Evolutionary conservation across 169 alveolate species (phyloP), one percentile per base, ranked within the genome.

Genomic region (Cryptosporidium ubiquitum): DNA sequence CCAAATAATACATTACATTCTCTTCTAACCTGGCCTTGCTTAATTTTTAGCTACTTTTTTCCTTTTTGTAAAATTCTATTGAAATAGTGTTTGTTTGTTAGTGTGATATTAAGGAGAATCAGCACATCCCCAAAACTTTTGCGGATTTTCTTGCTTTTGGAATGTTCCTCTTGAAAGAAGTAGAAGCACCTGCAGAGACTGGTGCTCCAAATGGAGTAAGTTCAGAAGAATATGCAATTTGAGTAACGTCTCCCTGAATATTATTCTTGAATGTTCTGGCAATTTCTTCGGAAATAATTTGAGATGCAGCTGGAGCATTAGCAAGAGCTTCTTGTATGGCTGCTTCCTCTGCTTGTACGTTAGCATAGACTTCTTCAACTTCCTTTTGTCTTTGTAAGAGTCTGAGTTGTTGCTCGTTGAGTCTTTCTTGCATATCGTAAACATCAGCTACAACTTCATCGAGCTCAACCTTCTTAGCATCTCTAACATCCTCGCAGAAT

Each of bases 361-460:
- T 61, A 29, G 89, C 89, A 40, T 79, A 79, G 9, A 79, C 75
- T n/a, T 79, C 89, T 55, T 79, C 89, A 35, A 79, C 89, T 14
- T 79, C 89, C 42, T 47, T 79, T 64, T 79, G 89, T 39, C 89
- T 58, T 47, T 79, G 89, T 47, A 79, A 33, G 51, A 79, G 40
- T n/a, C 89, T 68, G 29, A 79, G 75, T 33, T 79, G 89, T 29
- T 79, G 89, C 69, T 79, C 89, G 26, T 79, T 79, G 39, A 79
- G 75, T 61, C 64, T 79, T 31, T 79, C 89, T 29, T 79, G 89
- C 89, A 79, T 79, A 7, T 79, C 89, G 18, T 79, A 79, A 42
- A 79, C 89, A 61, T 79, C 89, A 29, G 89, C 89, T 40, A 79
- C 89, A 47, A 79, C 89, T 10, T 79, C 89, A 39, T 79, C 89